Evolutionary conservation across 768 basidiomycete genomes (phyloP).

Genomic region (Cystofilobasidium capitatum): DNA sequence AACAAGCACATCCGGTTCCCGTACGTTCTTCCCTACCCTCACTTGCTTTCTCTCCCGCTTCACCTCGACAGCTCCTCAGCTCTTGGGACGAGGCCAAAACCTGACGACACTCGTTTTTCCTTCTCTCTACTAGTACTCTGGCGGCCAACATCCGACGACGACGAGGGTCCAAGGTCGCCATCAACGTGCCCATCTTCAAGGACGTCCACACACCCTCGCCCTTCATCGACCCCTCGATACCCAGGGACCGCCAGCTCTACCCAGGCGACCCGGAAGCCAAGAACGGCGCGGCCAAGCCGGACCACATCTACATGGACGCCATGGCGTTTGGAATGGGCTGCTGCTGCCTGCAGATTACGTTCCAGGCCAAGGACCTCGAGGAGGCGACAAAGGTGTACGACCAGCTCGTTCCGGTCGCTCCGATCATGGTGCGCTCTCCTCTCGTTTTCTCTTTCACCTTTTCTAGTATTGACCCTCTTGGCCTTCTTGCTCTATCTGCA

Average conservation of each 20-base stretch:
- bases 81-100: too few relatives aligned
- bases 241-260: slow-evolving; percentile 72
- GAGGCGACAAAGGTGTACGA: slow-evolving; percentile 93
- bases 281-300: slow-evolving; percentile 71
- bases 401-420: slow-evolving; percentile 86
- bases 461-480: background rate
- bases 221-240: slow-evolving; percentile 86
- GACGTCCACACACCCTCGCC: slow-evolving; percentile 78
- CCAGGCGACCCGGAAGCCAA: slow-evolving; percentile 82
- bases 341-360: slow-evolving; percentile 92
- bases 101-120: background rate
- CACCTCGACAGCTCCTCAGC: background rate
- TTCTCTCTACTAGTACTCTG: slow-evolving; percentile 56
- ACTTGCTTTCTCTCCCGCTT: too few relatives aligned
- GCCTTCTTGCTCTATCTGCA: slow-evolving; percentile 35
- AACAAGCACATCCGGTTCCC: slow-evolving; percentile 97
- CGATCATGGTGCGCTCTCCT: slow-evolving; percentile 66
- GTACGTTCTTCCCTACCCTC: slow-evolving; percentile 48
- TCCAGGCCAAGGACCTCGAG: slow-evolving; percentile 87
- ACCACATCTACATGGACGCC: slow-evolving; percentile 96
- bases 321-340: slow-evolving; percentile 99
- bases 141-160: slow-evolving; percentile 89
- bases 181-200: slow-evolving; percentile 85
- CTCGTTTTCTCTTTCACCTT: background rate
- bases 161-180: slow-evolving; percentile 85